Evolutionary conservation across 2,329 filamentous ascomycete species (phyloP), one percentile per base, ranked within the genome.

Genomic region (Echinosphaeria canescens): DNA sequence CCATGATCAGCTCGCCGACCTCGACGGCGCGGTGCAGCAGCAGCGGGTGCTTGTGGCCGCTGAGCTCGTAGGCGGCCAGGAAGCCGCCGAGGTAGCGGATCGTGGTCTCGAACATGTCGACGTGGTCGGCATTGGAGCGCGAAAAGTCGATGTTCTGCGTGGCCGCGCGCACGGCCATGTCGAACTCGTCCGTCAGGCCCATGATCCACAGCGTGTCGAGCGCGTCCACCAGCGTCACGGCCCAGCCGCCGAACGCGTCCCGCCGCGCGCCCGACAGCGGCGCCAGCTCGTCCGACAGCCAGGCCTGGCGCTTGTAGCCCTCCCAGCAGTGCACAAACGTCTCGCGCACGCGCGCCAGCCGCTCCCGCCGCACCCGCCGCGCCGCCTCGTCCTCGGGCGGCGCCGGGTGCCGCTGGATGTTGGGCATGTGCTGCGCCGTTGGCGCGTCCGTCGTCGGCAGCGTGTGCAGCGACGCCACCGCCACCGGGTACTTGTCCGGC

Each of bases 141-240:
- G 59, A 57, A 39, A 74, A 76, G 41, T 74, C 66, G 25, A 76
- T 63, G n/a, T n/a, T n/a, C 34, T 38, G 35, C 13, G 58, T 49
- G 8, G 66, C 57, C 2, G 60, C 63, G 28, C 54, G 48, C 5
- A 70, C 62, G 3, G 70, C 70, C 34, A 61, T 53, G 18, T 62
- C 53, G 38, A 76, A 78, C 32, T 76, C 70, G 2, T 61, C 50
- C 33, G 56, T 57, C 39, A 75, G 37, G 5, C 60, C 70, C 60
- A 76, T 67, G 33, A 78, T 70, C 69, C 70, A 76, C n/a, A 78
- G 49, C 13, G 65, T 66, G 39, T 76, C 72, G 27, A 74, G 50
- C 3, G 63, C 50, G 38, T 73, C 68, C 10, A 74, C 64, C 29
- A 73, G 47, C 10, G 67, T 73, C 7, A 66, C 68, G 5, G 62